phyloP scores from a whole-genome alignment of 495 filamentous ascomycete genomes.

The Hyaloscypha hepaticicola region DNA sequence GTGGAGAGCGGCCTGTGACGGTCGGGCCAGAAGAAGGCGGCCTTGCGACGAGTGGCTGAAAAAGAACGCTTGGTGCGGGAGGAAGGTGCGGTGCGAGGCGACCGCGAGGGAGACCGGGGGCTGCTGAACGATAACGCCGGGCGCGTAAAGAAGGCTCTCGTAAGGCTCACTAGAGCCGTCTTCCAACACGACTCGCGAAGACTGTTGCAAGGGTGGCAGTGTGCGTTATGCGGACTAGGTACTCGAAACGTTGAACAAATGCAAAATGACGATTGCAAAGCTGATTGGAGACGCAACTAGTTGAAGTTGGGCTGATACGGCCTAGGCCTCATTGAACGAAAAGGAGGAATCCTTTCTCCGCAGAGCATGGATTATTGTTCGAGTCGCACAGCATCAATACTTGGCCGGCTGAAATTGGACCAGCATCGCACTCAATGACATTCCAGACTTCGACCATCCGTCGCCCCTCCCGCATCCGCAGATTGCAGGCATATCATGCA shows the following conservation, averaged over 20 bases:
- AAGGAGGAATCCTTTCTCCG: slow-evolving; percentile 5
- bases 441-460: slow-evolving; percentile 4
- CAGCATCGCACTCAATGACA: slow-evolving; percentile 1
- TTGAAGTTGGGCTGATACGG: slow-evolving; percentile 22
- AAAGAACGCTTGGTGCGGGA: slow-evolving; percentile 20
- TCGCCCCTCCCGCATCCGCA: slow-evolving; percentile 16
- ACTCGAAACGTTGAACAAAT: slow-evolving; percentile 10
- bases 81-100: slow-evolving; percentile 33
- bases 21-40: slow-evolving; percentile 2
- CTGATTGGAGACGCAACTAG: slow-evolving; percentile 17
- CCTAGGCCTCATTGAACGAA: slow-evolving; percentile 17
- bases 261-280: slow-evolving; percentile 7
- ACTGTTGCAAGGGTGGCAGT: slow-evolving; percentile 27
- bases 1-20: background rate
- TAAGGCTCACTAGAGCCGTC: slow-evolving; percentile 24
- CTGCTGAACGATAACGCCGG: slow-evolving; percentile 26
- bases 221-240: slow-evolving; percentile 30
- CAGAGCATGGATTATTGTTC: background rate
- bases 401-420: background rate
- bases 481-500: slow-evolving; percentile 32
- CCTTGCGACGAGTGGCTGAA: slow-evolving; percentile 18
- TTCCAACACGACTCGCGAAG: slow-evolving; percentile 19
- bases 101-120: slow-evolving; percentile 28
- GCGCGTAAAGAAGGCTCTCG: slow-evolving; percentile 33
- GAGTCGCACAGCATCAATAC: slow-evolving; percentile 23